Evolutionary conservation across 2,329 filamentous ascomycete genomes (phyloP), one percentile per base, ranked within the genome.

Genomic region (Pestalotiopsis fici): DNA sequence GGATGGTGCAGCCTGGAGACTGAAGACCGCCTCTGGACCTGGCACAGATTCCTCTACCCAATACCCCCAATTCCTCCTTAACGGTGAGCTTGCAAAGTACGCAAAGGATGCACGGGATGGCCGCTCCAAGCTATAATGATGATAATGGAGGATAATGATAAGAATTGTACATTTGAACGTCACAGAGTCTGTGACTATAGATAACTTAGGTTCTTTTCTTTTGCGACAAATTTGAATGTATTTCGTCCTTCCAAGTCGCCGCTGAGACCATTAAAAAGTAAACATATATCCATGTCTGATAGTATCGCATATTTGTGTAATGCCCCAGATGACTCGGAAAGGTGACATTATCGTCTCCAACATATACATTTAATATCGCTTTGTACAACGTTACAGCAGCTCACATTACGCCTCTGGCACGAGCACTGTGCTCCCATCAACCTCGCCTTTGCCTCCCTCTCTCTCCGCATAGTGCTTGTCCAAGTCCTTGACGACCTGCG

Each of bases 1-100:
- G 71, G 89, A 92, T 72, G 89, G 89, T 35, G 87, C 81, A 0
- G 82, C 84, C 1, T 90, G 87, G 87, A 82, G 87, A 68, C 76
- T 85, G 59, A 83, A 86, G 70, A 82, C 82, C 37, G 81, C 78
- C 2, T 70, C 81, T 59, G 77, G 74, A 2, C 81, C 88, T 9
- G 87, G 87, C 1, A 71, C 84, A 4, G 85, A 86, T 64, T 72
- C 76, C 4, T 76, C 74, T 13, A 84, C 87, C 82, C 74, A 78
- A 71, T 90, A 90, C 69, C 87, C 87, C 0, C 81, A 87, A 47
- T 89, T 83, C 69, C 67, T 84, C 69, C 65, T 83, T 13, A 76
- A 73, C 6, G 82, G 81, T 54, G 75, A 79, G 67, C 74, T 81
- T 59, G 80, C 79, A n/a, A 77, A 78, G 69, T 69, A 80, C 54